phyloP scores from a whole-genome alignment of 345 rosid species.

The Salix viminalis region DNA sequence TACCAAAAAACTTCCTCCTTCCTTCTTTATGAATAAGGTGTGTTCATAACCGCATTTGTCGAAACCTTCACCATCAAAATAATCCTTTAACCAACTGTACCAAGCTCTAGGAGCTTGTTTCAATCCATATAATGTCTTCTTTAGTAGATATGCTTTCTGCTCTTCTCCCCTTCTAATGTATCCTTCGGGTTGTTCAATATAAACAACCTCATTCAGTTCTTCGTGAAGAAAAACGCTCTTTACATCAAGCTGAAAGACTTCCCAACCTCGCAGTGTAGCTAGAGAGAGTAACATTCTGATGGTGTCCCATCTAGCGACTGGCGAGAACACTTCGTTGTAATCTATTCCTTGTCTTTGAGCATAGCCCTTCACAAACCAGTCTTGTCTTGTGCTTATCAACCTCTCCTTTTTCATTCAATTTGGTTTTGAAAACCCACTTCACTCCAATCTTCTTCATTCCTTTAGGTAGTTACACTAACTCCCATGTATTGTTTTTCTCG shows the following conservation, averaged over 20 bases:
- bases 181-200: background rate
- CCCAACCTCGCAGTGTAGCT: background rate
- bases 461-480: background rate
- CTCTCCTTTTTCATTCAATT: background rate
- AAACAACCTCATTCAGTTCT: background rate
- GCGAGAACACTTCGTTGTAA: background rate
- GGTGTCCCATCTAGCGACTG: background rate
- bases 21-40: background rate
- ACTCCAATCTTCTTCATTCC: background rate
- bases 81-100: background rate
- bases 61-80: background rate
- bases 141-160: background rate
- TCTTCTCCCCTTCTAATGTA: background rate
- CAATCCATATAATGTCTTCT: background rate
- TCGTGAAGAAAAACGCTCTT: background rate
- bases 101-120: background rate
- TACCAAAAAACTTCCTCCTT: background rate
- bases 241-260: background rate
- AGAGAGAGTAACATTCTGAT: background rate
- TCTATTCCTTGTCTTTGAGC: background rate
- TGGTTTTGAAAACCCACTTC: background rate
- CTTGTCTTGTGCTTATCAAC: background rate
- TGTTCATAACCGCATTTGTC: background rate
- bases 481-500: background rate
- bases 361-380: slow-evolving; percentile 7